Conservation (phyloP, 2,329 filamentous ascomycete genomes). For the Neofusicoccum cordaticola region DNA sequence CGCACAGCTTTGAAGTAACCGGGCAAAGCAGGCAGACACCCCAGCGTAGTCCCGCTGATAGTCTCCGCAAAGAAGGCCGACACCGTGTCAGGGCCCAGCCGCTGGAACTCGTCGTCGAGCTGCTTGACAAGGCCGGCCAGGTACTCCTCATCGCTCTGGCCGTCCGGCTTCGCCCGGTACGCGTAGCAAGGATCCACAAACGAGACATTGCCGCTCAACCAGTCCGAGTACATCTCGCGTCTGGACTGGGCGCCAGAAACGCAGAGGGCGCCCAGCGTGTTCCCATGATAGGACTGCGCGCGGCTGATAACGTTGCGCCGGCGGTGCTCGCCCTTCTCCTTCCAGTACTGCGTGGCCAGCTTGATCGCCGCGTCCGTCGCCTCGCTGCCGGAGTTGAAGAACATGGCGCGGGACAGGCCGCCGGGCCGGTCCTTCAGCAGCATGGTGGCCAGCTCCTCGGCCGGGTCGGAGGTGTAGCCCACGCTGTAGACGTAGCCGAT, state of each 20-base stretch:
- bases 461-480: slow-evolving; percentile 12
- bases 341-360: slow-evolving; percentile 49
- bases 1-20: slow-evolving; percentile 58
- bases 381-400: slow-evolving; percentile 28
- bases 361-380: slow-evolving; percentile 51
- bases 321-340: slow-evolving; percentile 32
- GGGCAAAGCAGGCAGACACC: slow-evolving; percentile 49
- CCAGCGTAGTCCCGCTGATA: slow-evolving; percentile 49
- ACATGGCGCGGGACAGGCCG: slow-evolving; percentile 15
- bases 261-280: slow-evolving; percentile 48
- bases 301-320: slow-evolving; percentile 45
- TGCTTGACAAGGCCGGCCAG: slow-evolving; percentile 42
- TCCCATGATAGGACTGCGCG: slow-evolving; percentile 51
- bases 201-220: slow-evolving; percentile 30
- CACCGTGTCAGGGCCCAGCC: slow-evolving; percentile 47
- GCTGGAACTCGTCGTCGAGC: slow-evolving; percentile 28
- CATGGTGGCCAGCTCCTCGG: slow-evolving; percentile 13
- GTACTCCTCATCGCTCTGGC: slow-evolving; percentile 43
- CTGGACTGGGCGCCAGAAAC: slow-evolving; percentile 38
- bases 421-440: slow-evolving; percentile 10
- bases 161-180: slow-evolving; percentile 34
- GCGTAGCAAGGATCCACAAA: slow-evolving; percentile 31
- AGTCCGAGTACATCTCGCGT: slow-evolving; percentile 32
- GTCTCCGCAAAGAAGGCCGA: slow-evolving; percentile 53
- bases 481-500: slow-evolving; percentile 16